phyloP scores from a whole-genome alignment of 768 basidiomycete genomes.

The Kwoniella bestiolae region DNA sequence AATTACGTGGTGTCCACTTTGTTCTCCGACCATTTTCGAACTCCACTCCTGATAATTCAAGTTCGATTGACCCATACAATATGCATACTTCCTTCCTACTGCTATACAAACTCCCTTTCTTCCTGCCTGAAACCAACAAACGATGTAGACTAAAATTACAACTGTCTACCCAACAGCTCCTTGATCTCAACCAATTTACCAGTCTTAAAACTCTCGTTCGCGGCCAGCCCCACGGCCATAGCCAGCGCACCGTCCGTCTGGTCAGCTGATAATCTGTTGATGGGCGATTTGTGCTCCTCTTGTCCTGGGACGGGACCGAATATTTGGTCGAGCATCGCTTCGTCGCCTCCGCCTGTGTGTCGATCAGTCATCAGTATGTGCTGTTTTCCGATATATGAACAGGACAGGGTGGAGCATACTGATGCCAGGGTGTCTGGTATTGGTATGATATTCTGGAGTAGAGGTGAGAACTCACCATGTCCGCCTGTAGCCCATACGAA shows the following conservation, averaged over 20 bases:
- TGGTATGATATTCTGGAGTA: too few species aligned
- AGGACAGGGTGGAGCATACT: too few species aligned
- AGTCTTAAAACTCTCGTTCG: slow-evolving; percentile 63
- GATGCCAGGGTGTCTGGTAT: too few species aligned
- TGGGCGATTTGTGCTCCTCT: slow-evolving; percentile 59
- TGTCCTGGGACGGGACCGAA: slow-evolving; percentile 63
- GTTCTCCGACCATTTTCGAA: too few species aligned
- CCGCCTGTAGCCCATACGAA: slow-evolving; percentile 60
- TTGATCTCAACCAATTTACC: slow-evolving; percentile 60
- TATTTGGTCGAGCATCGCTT: slow-evolving; percentile 62
- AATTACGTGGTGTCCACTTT: too few species aligned
- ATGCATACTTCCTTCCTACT: background rate
- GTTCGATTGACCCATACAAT: background rate
- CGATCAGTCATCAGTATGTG: background rate
- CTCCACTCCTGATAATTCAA: too few species aligned
- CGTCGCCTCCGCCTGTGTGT: slow-evolving; percentile 60
- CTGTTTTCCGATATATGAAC: too few species aligned
- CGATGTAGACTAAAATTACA: slow-evolving; percentile 10
- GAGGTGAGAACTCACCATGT: slow-evolving; percentile 57
- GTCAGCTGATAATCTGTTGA: slow-evolving; percentile 62
- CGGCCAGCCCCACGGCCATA: slow-evolving; percentile 62
- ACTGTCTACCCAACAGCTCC: slow-evolving; percentile 47
- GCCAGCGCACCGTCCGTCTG: slow-evolving; percentile 62
- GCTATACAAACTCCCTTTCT: too few species aligned
- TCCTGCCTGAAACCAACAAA: too few species aligned